Evolutionary conservation across 495 filamentous ascomycete genomes (phyloP).

Genomic region (Aspergillus nanangensis): DNA sequence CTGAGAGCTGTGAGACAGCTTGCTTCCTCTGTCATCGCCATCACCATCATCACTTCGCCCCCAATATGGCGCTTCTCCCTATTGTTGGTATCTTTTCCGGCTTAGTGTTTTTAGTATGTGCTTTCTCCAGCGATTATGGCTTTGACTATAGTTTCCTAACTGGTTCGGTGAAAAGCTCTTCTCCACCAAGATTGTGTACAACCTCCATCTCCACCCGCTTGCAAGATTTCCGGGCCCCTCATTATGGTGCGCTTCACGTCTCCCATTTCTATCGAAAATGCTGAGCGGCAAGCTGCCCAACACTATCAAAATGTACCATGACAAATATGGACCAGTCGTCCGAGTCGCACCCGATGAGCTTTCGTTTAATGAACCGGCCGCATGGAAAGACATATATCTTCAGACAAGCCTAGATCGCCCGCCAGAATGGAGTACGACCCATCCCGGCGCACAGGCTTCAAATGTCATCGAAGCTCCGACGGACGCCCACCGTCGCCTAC

Average conservation of each 20-base stretch:
- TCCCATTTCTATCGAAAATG: not conserved
- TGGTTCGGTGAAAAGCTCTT: not conserved
- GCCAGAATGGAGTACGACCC: not conserved
- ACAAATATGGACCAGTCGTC: not conserved
- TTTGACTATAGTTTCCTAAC: not conserved
- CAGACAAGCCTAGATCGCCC: not conserved
- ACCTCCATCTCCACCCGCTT: not conserved
- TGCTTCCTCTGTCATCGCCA: not conserved
- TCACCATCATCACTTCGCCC: not conserved
- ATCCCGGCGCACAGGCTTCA: not conserved
- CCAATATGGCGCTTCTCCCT: not conserved
- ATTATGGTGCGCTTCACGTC: not conserved
- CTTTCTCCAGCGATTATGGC: not conserved
- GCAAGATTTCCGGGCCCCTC: not conserved
- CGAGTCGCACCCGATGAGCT: not conserved
- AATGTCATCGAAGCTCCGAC: not conserved
- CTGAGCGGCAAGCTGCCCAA: not conserved
- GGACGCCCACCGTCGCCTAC: not conserved
- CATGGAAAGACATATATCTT: constrained; percentile 1
- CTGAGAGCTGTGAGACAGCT: not conserved
- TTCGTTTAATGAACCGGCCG: not conserved
- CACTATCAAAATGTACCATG: not conserved
- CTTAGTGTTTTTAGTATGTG: not conserved
- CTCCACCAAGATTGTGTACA: not conserved
- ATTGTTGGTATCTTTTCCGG: not conserved